phyloP scores from a whole-genome alignment of 2,329 filamentous ascomycete genomes.

The Hypomyces rosellus region DNA sequence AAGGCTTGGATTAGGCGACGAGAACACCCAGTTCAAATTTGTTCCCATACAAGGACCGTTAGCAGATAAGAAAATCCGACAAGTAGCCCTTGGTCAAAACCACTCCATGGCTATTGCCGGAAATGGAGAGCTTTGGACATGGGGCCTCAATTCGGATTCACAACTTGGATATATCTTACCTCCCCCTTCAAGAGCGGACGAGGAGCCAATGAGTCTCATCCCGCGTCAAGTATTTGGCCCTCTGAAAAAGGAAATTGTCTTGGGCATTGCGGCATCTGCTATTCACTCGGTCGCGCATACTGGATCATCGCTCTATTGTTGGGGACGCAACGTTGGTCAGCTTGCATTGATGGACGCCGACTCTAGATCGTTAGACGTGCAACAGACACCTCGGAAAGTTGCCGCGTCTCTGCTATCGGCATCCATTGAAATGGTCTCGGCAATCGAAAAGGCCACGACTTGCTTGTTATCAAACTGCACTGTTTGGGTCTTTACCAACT shows the following conservation, averaged over 20 bases:
- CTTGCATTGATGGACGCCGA: slow-evolving; percentile 92
- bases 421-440: slow-evolving; percentile 71
- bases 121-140: slow-evolving; percentile 88
- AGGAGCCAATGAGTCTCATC: slow-evolving; percentile 73
- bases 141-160: slow-evolving; percentile 81
- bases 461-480: slow-evolving; percentile 80
- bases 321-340: slow-evolving; percentile 92
- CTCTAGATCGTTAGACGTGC: slow-evolving; percentile 81
- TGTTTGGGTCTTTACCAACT: slow-evolving; percentile 92
- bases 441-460: slow-evolving; percentile 84
- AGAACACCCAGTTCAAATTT: slow-evolving; percentile 83
- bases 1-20: slow-evolving; percentile 80
- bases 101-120: slow-evolving; percentile 81
- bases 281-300: slow-evolving; percentile 91
- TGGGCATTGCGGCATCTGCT: slow-evolving; percentile 80
- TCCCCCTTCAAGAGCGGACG: slow-evolving; percentile 58
- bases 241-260: slow-evolving; percentile 75
- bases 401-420: slow-evolving; percentile 67
- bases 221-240: slow-evolving; percentile 89
- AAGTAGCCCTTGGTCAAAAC: slow-evolving; percentile 84
- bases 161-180: slow-evolving; percentile 84
- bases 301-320: slow-evolving; percentile 74
- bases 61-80: slow-evolving; percentile 63
- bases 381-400: slow-evolving; percentile 76
- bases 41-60: slow-evolving; percentile 74